Evolutionary conservation across 345 rosid species (phyloP).

Genomic region (Turritis glabra): DNA sequence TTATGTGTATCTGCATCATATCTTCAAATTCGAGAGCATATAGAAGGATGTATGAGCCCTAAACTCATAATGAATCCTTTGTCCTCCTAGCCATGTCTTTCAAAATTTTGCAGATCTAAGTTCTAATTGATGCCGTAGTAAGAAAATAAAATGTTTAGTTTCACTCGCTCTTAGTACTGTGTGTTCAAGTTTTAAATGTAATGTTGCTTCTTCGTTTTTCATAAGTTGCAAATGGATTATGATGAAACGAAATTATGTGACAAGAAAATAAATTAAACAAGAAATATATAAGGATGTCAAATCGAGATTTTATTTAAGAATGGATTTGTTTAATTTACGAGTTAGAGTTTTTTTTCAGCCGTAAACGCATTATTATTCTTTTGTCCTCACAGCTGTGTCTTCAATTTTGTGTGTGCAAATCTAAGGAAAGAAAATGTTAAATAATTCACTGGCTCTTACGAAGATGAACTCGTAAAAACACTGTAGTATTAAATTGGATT

Average conservation of each 20-base stretch:
- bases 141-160: background rate
- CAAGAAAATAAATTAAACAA: no score
- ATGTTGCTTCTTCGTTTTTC: background rate
- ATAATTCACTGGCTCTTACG: background rate
- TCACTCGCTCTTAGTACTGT: background rate
- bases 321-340: background rate
- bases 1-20: background rate
- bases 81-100: background rate
- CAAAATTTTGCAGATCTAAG: background rate
- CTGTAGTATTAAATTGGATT: background rate
- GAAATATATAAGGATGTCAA: background rate
- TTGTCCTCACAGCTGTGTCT: background rate
- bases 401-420: background rate
- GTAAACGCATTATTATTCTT: background rate
- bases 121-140: background rate
- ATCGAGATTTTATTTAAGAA: background rate
- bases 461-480: background rate
- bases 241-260: background rate
- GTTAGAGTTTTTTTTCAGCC: background rate
- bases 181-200: background rate
- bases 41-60: background rate
- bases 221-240: background rate
- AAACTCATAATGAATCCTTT: background rate
- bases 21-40: background rate
- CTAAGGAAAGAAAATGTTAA: background rate